A percentile compares a stretch with the other conserved stretches of the same genome.
Conservation (phyloP, 257 asterid genomes). For the Vinca minor region DNA sequence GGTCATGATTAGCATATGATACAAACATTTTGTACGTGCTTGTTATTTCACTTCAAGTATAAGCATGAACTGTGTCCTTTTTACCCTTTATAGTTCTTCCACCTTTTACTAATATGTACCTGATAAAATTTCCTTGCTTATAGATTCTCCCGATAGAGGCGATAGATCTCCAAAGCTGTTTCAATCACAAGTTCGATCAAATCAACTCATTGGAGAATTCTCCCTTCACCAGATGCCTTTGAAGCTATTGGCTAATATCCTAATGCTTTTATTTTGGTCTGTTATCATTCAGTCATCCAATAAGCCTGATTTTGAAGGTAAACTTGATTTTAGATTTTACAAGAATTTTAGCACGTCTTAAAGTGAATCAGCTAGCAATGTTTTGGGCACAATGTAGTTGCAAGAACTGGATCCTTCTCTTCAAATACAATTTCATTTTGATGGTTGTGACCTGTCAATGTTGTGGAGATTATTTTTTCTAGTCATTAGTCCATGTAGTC, state of each 20-base stretch:
- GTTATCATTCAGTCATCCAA: constrained; percentile 34
- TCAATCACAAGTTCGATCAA: constrained; percentile 16
- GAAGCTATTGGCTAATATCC: constrained; percentile 20
- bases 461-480: background rate
- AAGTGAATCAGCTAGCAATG: background rate
- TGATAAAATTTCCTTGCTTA: constrained; percentile 12
- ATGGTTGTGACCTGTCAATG: background rate
- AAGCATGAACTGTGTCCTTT: background rate
- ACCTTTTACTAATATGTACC: background rate
- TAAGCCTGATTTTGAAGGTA: constrained; percentile 66
- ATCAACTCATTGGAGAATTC: constrained; percentile 18
- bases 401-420: background rate
- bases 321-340: background rate
- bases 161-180: constrained; percentile 10
- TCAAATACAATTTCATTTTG: background rate
- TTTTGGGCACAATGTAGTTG: background rate
- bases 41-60: background rate
- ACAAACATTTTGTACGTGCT: background rate
- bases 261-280: constrained; percentile 36
- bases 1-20: background rate
- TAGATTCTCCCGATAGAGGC: constrained; percentile 13
- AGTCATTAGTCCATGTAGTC: background rate
- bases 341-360: background rate
- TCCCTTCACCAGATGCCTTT: constrained; percentile 15
- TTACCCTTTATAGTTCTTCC: background rate